Conservation (phyloP, 164 flowering plant genomes). For the Vitis vinifera region ASM3070453v1 NC_081812.1:18237501-18238000, state of each 20-base stretch:
- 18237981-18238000: conserved; percentile 21
- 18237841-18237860: conserved; percentile 39
- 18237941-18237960: conserved; percentile 42
- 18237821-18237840: conserved; percentile 49
- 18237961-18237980: conserved; percentile 9
- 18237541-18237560: too few relatives aligned
- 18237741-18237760: conserved; percentile 50
- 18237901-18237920: conserved; percentile 31
- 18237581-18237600: too few relatives aligned
- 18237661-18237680: conserved; percentile 45
- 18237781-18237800: conserved; percentile 64
- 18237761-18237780: conserved; percentile 46
- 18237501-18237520: too few relatives aligned
- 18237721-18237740: conserved; percentile 59
- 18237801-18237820: conserved; percentile 54
- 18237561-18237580: too few relatives aligned
- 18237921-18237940: conserved; percentile 36
- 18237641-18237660: neutral
- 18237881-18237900: conserved; percentile 35
- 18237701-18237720: conserved; percentile 73
- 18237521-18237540: too few relatives aligned
- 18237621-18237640: too few relatives aligned
- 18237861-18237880: conserved; percentile 39
- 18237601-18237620: too few relatives aligned
- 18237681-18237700: conserved; percentile 41